Evolutionary conservation across 495 filamentous ascomycete genomes (phyloP), one percentile per base, ranked within the genome.

Genomic region (Talaromyces adpressus): DNA sequence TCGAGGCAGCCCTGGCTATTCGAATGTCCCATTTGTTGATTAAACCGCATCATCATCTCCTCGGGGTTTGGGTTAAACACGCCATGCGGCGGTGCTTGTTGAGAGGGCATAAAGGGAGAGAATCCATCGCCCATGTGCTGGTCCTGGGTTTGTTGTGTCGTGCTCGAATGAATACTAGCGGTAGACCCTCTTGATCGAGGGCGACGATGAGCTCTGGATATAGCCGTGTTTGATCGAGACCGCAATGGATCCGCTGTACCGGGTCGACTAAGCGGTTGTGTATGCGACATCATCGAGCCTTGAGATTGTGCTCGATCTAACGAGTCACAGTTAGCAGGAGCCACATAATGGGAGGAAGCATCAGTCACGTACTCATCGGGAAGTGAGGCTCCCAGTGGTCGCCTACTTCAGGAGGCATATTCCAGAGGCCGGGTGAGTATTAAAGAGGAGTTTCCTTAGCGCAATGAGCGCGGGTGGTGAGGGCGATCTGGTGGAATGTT

Each of bases 181-280:
- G 91, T 94, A 52, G 92, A 97, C 45, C 89, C 91, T 75, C 91
- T 81, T 30, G 92, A 96, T 34, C 85, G 79, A 60, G 89, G 83
- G 52, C 90, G 84, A 69, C 85, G 88, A 68, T 81, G 82, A 63
- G 84, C 83, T 57, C 79, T 79, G 2, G 87, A 88, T 30, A 78
- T 72, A 34, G 82, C 78, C 20, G 84, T 86, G 70, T 81, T 84
- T 3, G 86, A 88, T 18, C 86, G 82, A 57, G 82, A 81, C 63
- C 87, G 72, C 68, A 77, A 67, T 22, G 75, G 75, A 65, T 81
- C 78, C 8, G 76, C 78, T 9, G 77, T 79, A 23, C 77, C 77
- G 30, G 78, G 78, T 34, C 78, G 77, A 65, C 77, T 81, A 39
- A 68, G 73, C 16, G 74, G 70, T 6, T 62, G 60, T 20, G 73